Evolutionary conservation across 805 yeast species (phyloP).

Genomic region (Nakazawaea ishiwadae): DNA sequence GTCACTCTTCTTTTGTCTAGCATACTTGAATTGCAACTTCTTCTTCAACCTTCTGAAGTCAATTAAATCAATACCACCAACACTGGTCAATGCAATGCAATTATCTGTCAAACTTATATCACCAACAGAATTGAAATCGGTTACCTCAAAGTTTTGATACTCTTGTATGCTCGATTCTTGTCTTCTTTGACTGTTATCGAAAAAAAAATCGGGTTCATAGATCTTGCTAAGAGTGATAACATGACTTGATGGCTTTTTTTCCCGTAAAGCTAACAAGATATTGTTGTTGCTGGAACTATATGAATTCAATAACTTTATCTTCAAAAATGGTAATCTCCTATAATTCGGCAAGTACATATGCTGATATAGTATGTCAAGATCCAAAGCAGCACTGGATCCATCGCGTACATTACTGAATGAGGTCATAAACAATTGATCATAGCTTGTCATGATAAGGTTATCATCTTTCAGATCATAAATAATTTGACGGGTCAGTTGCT

Average conservation of each 20-base stretch:
- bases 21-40: background rate
- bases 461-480: background rate
- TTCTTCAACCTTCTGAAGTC: background rate
- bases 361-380: background rate
- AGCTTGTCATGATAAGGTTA: background rate
- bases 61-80: background rate
- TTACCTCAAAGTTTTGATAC: background rate
- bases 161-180: background rate
- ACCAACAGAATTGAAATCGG: background rate
- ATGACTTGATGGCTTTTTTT: background rate
- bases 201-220: no score
- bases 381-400: background rate
- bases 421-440: background rate
- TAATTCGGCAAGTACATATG: background rate
- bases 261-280: background rate
- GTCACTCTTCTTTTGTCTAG: background rate
- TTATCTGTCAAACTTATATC: background rate
- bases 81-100: background rate
- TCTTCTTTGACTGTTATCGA: background rate
- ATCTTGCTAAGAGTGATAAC: background rate
- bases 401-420: background rate
- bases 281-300: background rate
- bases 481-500: background rate
- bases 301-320: background rate
- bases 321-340: background rate